Evolutionary conservation across 2,329 filamentous ascomycete species (phyloP).

Genomic region (Diplodia seriata): DNA sequence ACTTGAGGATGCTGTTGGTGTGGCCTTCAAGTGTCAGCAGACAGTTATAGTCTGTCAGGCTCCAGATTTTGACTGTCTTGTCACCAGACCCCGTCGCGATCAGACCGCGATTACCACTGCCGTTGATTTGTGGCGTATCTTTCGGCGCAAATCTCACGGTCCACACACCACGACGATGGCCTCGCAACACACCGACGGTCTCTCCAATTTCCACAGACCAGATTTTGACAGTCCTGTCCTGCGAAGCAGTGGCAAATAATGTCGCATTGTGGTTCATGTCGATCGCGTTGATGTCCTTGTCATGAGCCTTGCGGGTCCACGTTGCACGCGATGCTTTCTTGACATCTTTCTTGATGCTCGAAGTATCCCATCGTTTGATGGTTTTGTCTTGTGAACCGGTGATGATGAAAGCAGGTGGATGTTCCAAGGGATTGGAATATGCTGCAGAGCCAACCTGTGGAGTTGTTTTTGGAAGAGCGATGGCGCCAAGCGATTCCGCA

Average conservation of each 20-base stretch:
- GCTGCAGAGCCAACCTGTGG: conserved; percentile 74
- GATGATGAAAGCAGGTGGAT: conserved; percentile 83
- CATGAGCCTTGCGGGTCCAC: conserved; percentile 94
- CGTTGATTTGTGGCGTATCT: conserved; percentile 66
- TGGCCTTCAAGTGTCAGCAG: conserved; percentile 95
- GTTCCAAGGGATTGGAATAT: conserved; percentile 73
- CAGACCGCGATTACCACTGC: conserved; percentile 75
- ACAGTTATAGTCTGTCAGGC: conserved; percentile 87
- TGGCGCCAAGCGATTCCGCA: conserved; percentile 90
- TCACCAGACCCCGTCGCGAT: conserved; percentile 92
- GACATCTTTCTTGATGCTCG: conserved; percentile 43
- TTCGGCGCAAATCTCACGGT: conserved; percentile 87
- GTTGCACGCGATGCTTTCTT: conserved; percentile 69
- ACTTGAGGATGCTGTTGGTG: conserved; percentile 92
- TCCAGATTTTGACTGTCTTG: conserved; percentile 97
- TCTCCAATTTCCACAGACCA: conserved; percentile 92
- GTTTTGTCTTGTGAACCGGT: conserved; percentile 96
- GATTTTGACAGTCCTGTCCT: conserved; percentile 96
- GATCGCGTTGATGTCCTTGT: conserved; percentile 98
- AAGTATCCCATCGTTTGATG: conserved; percentile 85
- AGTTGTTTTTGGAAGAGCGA: conserved; percentile 75
- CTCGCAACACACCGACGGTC: conserved; percentile 86
- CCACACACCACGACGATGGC: conserved; percentile 96
- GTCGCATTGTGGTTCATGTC: conserved; percentile 76
- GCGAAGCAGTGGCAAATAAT: conserved; percentile 94